Evolutionary conservation across 306 rosid genomes (phyloP).

Genomic region (Inga laurina): DNA sequence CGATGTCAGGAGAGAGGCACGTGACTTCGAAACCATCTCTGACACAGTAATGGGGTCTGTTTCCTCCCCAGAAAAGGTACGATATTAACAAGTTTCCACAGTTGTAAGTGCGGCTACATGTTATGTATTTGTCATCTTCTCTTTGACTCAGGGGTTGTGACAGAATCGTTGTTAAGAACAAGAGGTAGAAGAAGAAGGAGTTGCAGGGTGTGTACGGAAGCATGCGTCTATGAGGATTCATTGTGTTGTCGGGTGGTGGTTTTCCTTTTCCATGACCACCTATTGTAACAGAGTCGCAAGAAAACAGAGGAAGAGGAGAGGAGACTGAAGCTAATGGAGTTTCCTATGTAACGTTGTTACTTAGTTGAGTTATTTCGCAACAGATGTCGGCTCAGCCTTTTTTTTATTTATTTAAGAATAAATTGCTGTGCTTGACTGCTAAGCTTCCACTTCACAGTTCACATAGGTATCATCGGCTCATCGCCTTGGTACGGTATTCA

Average conservation of each 20-base stretch:
- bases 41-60: constrained; percentile 9
- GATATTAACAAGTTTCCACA: neutral
- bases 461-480: neutral
- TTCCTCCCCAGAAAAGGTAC: constrained; percentile 44
- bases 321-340: neutral
- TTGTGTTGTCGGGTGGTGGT: neutral
- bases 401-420: too few relatives aligned
- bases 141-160: neutral
- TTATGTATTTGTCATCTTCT: neutral
- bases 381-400: neutral
- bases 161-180: neutral
- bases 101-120: neutral
- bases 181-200: neutral
- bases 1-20: accelerated
- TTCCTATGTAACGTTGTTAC: neutral
- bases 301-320: neutral
- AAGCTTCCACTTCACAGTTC: neutral
- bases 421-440: neutral
- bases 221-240: neutral
- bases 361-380: neutral
- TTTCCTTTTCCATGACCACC: neutral
- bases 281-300: neutral
- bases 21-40: neutral
- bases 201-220: neutral
- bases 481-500: neutral